Percentiles rank a stretch among this genome's conserved stretches.
phyloP scores from a whole-genome alignment of 768 basidiomycete species.

The Chalciporus chontae region DNA sequence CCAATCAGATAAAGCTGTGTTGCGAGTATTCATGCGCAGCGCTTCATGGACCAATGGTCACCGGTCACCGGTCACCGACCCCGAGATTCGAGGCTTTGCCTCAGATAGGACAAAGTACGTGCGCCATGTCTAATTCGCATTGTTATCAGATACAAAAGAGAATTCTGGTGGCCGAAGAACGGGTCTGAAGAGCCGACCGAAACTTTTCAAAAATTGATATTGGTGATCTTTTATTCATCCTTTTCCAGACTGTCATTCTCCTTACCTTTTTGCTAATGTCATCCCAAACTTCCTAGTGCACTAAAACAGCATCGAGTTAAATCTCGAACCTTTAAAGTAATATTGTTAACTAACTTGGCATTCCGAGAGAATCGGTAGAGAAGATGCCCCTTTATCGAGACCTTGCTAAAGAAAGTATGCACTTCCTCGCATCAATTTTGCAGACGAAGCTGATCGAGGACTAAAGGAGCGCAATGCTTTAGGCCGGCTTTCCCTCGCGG shows the following conservation, averaged over 20 bases:
- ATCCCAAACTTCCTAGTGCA: neutral
- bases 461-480: neutral
- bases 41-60: neutral
- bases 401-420: neutral
- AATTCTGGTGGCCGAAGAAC: too few relatives aligned
- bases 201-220: neutral
- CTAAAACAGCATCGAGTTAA: neutral
- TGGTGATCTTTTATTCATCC: neutral
- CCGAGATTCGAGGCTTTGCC: neutral
- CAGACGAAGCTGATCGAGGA: neutral
- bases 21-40: neutral
- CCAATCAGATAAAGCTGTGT: too few relatives aligned
- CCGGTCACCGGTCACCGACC: too few relatives aligned
- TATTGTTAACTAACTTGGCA: neutral
- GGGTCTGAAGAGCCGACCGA: too few relatives aligned
- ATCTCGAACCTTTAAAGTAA: neutral
- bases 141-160: neutral
- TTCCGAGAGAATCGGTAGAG: neutral
- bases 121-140: neutral
- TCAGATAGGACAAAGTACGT: neutral
- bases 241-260: too few relatives aligned
- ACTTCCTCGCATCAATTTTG: neutral
- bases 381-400: neutral
- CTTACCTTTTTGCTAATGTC: neutral
- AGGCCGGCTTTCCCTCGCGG: neutral